A percentile compares a stretch with the other conserved stretches of the same genome.
These are phyloP conservation scores for Lachancea quebecensis DNA, from an alignment of 805 yeast genomes.

Conservation along the genomic window DNA sequence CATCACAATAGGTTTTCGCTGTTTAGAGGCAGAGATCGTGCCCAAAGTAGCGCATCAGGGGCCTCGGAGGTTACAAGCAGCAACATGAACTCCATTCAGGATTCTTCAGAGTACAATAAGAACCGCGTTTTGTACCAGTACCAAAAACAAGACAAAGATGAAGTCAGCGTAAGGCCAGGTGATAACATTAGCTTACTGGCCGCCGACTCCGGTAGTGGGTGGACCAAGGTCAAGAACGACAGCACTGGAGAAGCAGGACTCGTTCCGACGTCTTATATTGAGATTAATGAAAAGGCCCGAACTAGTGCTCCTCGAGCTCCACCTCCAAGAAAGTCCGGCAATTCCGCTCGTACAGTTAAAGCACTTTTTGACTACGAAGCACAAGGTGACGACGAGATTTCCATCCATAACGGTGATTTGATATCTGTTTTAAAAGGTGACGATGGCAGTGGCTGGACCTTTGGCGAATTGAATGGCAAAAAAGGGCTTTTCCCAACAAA, in stretches of 20 bases:
- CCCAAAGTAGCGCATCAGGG: conserved; percentile 4
- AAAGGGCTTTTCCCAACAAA: conserved; percentile 74
- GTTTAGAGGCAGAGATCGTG: conserved; percentile 6
- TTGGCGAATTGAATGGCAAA: conserved; percentile 66
- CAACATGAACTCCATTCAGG: conserved; percentile 7
- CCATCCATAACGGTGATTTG: conserved; percentile 64
- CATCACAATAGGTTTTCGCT: conserved; percentile 6
- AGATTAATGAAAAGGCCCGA: conserved; percentile 32
- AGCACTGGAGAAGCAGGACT: conserved; percentile 54
- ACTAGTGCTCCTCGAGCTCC: conserved; percentile 35
- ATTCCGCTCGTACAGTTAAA: conserved; percentile 40
- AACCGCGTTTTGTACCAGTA: conserved; percentile 59
- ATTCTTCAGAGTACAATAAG: conserved; percentile 6
- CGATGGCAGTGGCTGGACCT: conserved; percentile 91
- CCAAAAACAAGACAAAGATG: conserved; percentile 67
- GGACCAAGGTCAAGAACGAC: conserved; percentile 63
- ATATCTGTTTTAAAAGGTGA: conserved; percentile 62
- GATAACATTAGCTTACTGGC: conserved; percentile 53
- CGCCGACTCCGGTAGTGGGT: conserved; percentile 85
- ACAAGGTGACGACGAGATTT: conserved; percentile 73
- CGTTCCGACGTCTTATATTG: conserved; percentile 79
- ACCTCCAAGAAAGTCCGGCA: conserved; percentile 46
- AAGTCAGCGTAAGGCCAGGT: conserved; percentile 53
- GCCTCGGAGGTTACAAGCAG: conserved; percentile 8
- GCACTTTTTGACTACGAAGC: conserved; percentile 75